Evolutionary conservation across 2,329 filamentous ascomycete species (phyloP), one percentile per base, ranked within the genome.

Genomic region (Aureobasidium sp.): DNA sequence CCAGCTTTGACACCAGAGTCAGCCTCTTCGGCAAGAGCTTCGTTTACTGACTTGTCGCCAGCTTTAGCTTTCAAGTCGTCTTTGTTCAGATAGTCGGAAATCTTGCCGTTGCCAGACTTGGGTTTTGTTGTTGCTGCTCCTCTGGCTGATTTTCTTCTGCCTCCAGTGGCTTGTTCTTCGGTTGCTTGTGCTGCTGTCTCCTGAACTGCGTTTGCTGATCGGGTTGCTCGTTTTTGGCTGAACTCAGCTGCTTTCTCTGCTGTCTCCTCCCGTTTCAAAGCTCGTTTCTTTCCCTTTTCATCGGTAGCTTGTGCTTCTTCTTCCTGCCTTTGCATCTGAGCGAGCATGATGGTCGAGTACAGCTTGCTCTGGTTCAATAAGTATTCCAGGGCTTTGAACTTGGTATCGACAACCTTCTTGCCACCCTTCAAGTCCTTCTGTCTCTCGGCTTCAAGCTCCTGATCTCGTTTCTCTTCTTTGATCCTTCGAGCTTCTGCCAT

Each of bases 41-140:
- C 81, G 26, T 82, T 77, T 1, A 87, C 79, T 0, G 78, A 80
- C 3, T 79, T 76, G 32, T 81, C 77, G 1, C 80, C 79, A 20
- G 80, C 78, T 41, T 81, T 78, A 15, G 80, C 77, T 62, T 83
- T 71, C 32, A 86, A 68, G 36, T 86, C 80, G 29, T 81, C 80
- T 66, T 85, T 86, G 64, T 82, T 82, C 70, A 87, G 83, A 67
- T 83, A 87, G 64, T 78, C 80, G 0, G 82, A 79, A 39, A 87
- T 86, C 62, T 79, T 80, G 27, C 74, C 72, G 51, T 70, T 68
- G 17, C 67, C 70, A 17, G 66, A 64, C 13, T 64, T 66, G 64
- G 72, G 75, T 69, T 77, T 78, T 4, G 65, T 34, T 4, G 65
- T 34, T 8, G 74, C 71, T 44, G 72, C 68, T n/a, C 76, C 76